These are phyloP conservation scores for Fusarium agapanthi DNA, from an alignment of 2,329 filamentous ascomycete genomes.

Conservation along the genomic window DNA sequence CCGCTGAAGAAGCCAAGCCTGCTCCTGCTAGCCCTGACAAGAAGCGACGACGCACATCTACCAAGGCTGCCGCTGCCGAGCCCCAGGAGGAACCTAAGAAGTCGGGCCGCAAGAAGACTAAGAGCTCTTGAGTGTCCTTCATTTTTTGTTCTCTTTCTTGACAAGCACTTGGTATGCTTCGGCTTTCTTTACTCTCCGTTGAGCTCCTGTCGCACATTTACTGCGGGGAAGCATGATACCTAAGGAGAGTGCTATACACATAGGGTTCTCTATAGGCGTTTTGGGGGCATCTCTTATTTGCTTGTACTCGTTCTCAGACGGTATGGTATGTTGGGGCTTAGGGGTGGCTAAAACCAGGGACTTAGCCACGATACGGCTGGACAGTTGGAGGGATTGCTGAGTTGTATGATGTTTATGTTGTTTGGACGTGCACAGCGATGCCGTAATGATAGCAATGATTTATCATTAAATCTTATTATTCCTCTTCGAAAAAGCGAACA, in stretches of 20 bases:
- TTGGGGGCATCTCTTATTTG: conserved; percentile 16
- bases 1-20: conserved; percentile 51
- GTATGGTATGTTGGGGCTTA: conserved; percentile 20
- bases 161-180: conserved; percentile 11
- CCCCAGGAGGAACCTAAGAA: conserved; percentile 67
- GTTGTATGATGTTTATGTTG: conserved; percentile 37
- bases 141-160: conserved; percentile 30
- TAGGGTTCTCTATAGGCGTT: conserved; percentile 39
- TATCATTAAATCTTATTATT: background rate
- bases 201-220: conserved; percentile 20
- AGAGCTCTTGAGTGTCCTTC: conserved; percentile 46
- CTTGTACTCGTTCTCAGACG: conserved; percentile 24
- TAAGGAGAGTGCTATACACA: conserved; percentile 31
- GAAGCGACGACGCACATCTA: conserved; percentile 68
- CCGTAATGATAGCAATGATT: conserved; percentile 46
- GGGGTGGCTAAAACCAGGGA: conserved; percentile 16
- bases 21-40: conserved; percentile 66
- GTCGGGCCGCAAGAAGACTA: conserved; percentile 67
- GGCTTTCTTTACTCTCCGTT: conserved; percentile 25
- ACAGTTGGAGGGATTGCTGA: conserved; percentile 12
- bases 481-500: background rate
- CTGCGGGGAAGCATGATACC: conserved; percentile 39
- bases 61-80: conserved; percentile 63
- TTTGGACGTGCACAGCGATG: conserved; percentile 40
- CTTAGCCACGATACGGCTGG: conserved; percentile 17